These are phyloP conservation scores for Pichia sp. DNA, from an alignment of 1,139 yeast genomes.

Conservation along the genomic window DNA sequence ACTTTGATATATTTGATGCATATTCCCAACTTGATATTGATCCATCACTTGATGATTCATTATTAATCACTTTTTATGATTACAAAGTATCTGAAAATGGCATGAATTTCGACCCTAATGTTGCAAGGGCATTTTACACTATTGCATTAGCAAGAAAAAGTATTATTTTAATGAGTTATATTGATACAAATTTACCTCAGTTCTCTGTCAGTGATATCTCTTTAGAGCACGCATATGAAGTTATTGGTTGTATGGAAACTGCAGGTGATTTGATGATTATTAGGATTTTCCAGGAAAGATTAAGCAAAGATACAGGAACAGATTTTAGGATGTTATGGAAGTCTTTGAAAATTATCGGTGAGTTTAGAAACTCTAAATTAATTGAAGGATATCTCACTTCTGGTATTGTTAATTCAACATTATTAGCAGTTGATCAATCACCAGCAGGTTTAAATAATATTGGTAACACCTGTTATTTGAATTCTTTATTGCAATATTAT, in stretches of 20 bases:
- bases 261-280: conserved; percentile 54
- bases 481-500: conserved; percentile 83
- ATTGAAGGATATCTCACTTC: conserved; percentile 46
- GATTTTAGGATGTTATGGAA: conserved; percentile 46
- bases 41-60: conserved; percentile 68
- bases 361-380: conserved; percentile 44
- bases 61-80: conserved; percentile 64
- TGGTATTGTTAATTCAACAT: conserved; percentile 56
- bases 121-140: conserved; percentile 47
- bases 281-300: conserved; percentile 45
- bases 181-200: conserved; percentile 40
- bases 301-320: conserved; percentile 29
- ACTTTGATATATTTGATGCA: conserved; percentile 48
- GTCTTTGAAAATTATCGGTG: conserved; percentile 45
- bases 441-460: conserved; percentile 92
- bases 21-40: conserved; percentile 55
- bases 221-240: conserved; percentile 34
- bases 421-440: conserved; percentile 60
- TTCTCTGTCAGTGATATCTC: conserved; percentile 19
- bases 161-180: conserved; percentile 39
- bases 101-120: conserved; percentile 24
- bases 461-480: conserved; percentile 92
- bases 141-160: conserved; percentile 53
- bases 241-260: conserved; percentile 38
- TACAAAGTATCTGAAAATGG: conserved; percentile 47